Base-by-base conservation (phyloP, 805 yeast genomes). In the Clavispora phyllophila region DNA sequence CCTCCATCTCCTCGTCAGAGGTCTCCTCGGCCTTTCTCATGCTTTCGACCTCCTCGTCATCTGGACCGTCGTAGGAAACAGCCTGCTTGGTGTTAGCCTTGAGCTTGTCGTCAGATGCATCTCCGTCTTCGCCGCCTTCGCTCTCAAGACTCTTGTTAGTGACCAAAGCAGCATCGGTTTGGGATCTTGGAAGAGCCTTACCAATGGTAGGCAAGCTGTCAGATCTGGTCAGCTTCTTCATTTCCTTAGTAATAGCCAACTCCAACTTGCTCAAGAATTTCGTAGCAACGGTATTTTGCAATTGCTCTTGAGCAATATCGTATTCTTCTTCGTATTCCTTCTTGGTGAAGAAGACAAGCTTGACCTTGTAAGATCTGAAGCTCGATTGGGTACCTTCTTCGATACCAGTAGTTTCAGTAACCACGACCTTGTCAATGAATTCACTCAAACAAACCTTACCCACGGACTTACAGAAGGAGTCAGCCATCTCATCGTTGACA, bases 21-120 rank as follows among this genome's bases (percentile, higher is more conserved):
- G 90, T 80, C 54, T 83, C 78, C 62, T 84, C 91, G 39, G 86
- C 95, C 56, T 76, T 76, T 65, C 82, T 82, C 90, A 87, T 86
- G 40, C 87, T 86, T 61, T 88, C 97, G 47, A 87, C 71, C 60
- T 90, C 97, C 24, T 88, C 98, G 49, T 90, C 97, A 66, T 90
- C 98, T 26, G 96, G 96, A 13, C 81, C 96, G 50, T 90, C 98
- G 55, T 88, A 88, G 2, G 96, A 88, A 31, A 86, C 91, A 14
- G 95, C 82, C 67, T 90, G 96, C 55, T 88, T 87, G 29, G 81
- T 72, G 52, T 82, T 83, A 41, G 75, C 67, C 50, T 72, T 76
- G 46, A 75, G 66, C 56, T 75, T 79, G 47, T 78, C 87, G 49
- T 81, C 84, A 36, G 73, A 75, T 39, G 73, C 81, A 42, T 77